These are phyloP conservation scores for Epichloe bromicola DNA, from an alignment of 2,329 filamentous ascomycete species.

Conservation along the genomic window DNA sequence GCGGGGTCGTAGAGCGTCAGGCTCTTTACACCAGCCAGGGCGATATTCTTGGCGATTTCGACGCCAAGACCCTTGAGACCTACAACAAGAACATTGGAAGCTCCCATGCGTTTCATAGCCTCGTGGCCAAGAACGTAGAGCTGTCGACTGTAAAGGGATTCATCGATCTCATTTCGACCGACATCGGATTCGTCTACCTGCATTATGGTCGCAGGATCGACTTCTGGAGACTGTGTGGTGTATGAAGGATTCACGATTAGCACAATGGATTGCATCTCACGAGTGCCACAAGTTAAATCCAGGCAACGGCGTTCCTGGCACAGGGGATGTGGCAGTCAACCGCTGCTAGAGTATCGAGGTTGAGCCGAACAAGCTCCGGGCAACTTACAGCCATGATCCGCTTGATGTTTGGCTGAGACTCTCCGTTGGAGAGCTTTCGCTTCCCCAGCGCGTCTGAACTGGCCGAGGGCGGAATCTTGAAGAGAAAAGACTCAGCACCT, in stretches of 20 bases:
- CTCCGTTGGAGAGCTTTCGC: constrained; percentile 52
- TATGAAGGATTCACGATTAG: constrained; percentile 20
- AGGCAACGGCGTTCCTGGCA: background rate
- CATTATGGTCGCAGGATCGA: constrained; percentile 51
- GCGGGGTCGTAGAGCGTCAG: constrained; percentile 84
- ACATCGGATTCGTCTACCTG: constrained; percentile 50
- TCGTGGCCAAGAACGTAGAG: constrained; percentile 60
- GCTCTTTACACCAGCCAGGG: constrained; percentile 95
- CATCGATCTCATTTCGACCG: constrained; percentile 50
- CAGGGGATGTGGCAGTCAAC: background rate
- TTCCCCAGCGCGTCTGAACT: constrained; percentile 46
- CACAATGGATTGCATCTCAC: constrained; percentile 1
- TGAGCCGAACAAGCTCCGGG: background rate
- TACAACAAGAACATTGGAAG: constrained; percentile 84
- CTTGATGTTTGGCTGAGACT: constrained; percentile 42
- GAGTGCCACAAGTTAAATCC: background rate
- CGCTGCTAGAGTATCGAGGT: background rate
- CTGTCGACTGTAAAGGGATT: constrained; percentile 62
- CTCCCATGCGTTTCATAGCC: constrained; percentile 98
- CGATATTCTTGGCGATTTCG: constrained; percentile 97
- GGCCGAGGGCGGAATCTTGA: constrained; percentile 23
- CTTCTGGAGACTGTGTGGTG: constrained; percentile 38
- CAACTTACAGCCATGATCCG: constrained; percentile 49
- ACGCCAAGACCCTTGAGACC: constrained; percentile 90
- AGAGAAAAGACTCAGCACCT: constrained; percentile 19